phyloP scores from a whole-genome alignment of 305 asterid genomes.

The Vinca major region DNA sequence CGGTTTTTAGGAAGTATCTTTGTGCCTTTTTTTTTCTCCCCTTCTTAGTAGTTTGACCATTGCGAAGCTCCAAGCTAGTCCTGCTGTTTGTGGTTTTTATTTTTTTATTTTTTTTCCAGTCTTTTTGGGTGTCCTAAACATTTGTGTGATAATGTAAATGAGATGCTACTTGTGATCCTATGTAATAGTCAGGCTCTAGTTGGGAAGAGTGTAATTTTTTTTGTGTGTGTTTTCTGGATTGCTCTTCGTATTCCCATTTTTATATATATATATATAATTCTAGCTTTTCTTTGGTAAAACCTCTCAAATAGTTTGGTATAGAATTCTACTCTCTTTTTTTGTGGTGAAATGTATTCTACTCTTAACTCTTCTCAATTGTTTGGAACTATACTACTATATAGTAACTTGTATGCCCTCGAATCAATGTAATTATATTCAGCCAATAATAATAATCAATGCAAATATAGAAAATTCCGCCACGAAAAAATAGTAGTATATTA shows the following conservation, averaged over 20 bases:
- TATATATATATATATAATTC: not conserved
- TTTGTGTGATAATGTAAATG: slow-evolving; percentile 29
- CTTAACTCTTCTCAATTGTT: not conserved
- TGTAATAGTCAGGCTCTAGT: slow-evolving; percentile 20
- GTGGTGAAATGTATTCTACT: too few species aligned
- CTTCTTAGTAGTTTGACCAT: slow-evolving; percentile 28
- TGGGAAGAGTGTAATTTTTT: slow-evolving; percentile 16
- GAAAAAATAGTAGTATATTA: too few species aligned
- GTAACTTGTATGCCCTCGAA: not conserved
- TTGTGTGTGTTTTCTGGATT: slow-evolving; percentile 7
- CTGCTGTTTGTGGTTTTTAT: slow-evolving; percentile 31
- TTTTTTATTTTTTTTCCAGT: slow-evolving; percentile 15
- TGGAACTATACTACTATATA: not conserved
- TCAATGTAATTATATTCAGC: too few species aligned
- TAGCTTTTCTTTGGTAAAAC: not conserved
- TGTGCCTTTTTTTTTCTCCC: slow-evolving; percentile 29
- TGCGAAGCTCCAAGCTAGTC: slow-evolving; percentile 32
- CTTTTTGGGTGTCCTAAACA: not conserved
- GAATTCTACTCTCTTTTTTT: too few species aligned
- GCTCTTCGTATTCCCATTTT: not conserved
- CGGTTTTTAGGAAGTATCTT: slow-evolving; percentile 74
- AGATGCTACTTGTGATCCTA: slow-evolving; percentile 11
- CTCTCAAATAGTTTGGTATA: too few species aligned
- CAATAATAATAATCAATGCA: too few species aligned
- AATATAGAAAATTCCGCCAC: too few species aligned